Evolutionary conservation across 2,329 filamentous ascomycete genomes (phyloP), one percentile per base, ranked within the genome.

Genomic region (Sporothrix sp.): DNA sequence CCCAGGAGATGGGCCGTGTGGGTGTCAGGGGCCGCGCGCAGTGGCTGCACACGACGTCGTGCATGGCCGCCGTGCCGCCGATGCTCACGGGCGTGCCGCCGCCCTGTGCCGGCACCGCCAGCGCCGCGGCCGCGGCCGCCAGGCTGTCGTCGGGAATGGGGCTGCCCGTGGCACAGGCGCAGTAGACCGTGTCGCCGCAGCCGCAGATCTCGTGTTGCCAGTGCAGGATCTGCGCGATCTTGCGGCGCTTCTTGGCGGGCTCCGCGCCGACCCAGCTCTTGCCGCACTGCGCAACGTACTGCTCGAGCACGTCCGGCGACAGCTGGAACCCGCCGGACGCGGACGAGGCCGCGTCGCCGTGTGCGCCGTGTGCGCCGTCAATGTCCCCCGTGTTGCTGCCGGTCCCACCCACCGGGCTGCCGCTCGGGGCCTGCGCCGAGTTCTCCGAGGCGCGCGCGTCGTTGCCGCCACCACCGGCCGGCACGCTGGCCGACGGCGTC

Each of bases 201-300:
- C 62, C 60, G 32, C 65, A 64, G 43, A 78, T 71, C 62, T 78
- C 75, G 48, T 63, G 63, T 50, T 71, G 70, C 75, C 75, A 78
- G 53, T 71, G 65, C 52, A 71, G 62, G 56, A 78, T 74, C 60
- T 69, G 68, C 45, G 55, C 51, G 36, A 58, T 52, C 52, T 60
- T 63, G 27, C 49, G 51, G 30, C 52, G 54, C 43, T 56, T 57
- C 42, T 58, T 57, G 7, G 25, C 11, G 7, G 23, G 8, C 9
- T 52, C 33, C 4, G 50, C 10, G n/a, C 40, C 52, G 2, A 52
- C 43, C 56, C 56, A 60, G 21, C 44, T 50, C 7, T 43, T 39
- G 21, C 52, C 44, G 33, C 47, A 47, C 46, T 30, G 37, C 5
- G 39, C 7, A 25, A 39, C 21, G 21, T 35, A 47, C 14, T 38